Conservation (phyloP, 2,329 filamentous ascomycete genomes). For the Amauroascus verrucosus region DNA sequence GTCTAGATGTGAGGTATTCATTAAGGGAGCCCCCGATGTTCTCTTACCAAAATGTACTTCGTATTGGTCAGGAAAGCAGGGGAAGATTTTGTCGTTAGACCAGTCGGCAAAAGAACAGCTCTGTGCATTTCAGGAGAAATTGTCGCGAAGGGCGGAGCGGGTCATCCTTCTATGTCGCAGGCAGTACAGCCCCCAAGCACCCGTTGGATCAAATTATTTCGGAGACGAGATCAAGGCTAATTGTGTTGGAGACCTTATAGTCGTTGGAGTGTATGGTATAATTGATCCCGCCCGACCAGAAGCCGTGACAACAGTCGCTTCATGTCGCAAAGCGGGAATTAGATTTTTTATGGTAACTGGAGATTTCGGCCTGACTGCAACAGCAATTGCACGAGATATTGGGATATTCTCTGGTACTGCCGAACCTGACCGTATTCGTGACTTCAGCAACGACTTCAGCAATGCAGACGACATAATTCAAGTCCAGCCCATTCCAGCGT, state of each 20-base stretch:
- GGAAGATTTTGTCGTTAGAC: constrained; percentile 45
- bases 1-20: constrained; percentile 31
- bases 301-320: constrained; percentile 27
- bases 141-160: constrained; percentile 60
- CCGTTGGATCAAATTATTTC: constrained; percentile 41
- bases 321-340: constrained; percentile 30
- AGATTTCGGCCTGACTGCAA: constrained; percentile 33
- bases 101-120: constrained; percentile 39
- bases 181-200: constrained; percentile 35
- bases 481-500: constrained; percentile 27
- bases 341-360: constrained; percentile 39
- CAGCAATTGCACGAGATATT: constrained; percentile 35
- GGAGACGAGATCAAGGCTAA: constrained; percentile 40
- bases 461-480: constrained; percentile 20
- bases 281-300: constrained; percentile 33
- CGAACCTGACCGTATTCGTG: constrained; percentile 46
- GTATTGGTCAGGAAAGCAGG: constrained; percentile 48
- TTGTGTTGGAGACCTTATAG: constrained; percentile 36
- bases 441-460: constrained; percentile 39
- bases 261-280: constrained; percentile 45
- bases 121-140: constrained; percentile 54
- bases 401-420: constrained; percentile 27
- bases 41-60: constrained; percentile 51
- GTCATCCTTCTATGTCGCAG: constrained; percentile 60
- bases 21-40: constrained; percentile 70